Evolutionary conservation across 2,329 filamentous ascomycete species (phyloP), one percentile per base, ranked within the genome.

Genomic region (Colletotrichum sp.): DNA sequence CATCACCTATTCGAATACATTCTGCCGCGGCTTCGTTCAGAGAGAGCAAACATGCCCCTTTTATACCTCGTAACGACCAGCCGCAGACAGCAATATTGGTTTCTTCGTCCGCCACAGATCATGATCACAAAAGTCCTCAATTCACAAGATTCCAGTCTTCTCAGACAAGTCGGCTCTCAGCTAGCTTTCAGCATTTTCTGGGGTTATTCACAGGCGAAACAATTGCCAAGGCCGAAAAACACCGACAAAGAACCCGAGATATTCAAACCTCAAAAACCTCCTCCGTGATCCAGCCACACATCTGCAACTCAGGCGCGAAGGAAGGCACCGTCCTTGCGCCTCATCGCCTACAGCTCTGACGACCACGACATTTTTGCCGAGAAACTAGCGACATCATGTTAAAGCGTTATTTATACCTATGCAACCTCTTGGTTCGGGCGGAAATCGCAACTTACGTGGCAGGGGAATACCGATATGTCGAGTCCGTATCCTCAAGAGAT

Each of bases 201-300:
- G 1, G 5, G 0, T 0, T 48, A 7, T 48, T n/a, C 39, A 9
- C 9, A 1, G 10, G 18, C 18, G 18, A n/a, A 43, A 0, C 0
- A 6, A 3, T 3, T 6, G 5, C 0, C 1, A 6, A 43, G 16
- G 9, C 3, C 3, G 18, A 43, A 3, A 48, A n/a, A n/a, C 18
- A 48, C 18, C 9, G 18, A 18, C 16, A 18, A 39, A 39, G 1
- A 2, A 4, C 16, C 16, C 36, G 5, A 18, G 8, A 18, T 0
- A 16, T 18, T 39, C 16, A 18, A 18, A 9, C 3, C 36, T 3
- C 1, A n/a, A 2, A 10, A 1, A n/a, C 0, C 16, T 10, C 18
- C 8, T 18, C 8, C 34, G 6, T n/a, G 1, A 10, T 1, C 16
- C 16, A 5, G 18, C 5, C 0, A 3, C 39, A 6, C 1, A n/a